These are phyloP conservation scores for Trifolium repens DNA, from an alignment of 306 rosid genomes.

Conservation along the genomic window DNA sequence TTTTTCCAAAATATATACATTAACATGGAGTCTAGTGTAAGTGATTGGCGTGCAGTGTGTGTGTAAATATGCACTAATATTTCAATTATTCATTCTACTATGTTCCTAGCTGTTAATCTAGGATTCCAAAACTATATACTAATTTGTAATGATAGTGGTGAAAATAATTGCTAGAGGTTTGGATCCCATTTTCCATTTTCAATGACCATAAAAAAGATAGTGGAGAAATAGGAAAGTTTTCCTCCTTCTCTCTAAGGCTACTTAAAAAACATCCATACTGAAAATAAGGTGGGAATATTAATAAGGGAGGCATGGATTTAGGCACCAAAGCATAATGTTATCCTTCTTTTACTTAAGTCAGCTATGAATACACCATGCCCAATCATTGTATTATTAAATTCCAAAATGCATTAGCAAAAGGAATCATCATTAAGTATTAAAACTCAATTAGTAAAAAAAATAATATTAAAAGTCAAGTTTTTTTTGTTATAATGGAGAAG, in stretches of 20 bases:
- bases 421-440: conserved; percentile 27
- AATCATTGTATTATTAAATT: conserved; percentile 39
- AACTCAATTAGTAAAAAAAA: neutral
- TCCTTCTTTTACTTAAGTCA: conserved; percentile 38
- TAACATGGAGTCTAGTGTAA: neutral
- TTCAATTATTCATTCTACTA: conserved; percentile 1
- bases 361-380: conserved; percentile 39
- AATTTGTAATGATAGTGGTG: conserved; percentile 39
- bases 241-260: conserved; percentile 31
- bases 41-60: too few relatives aligned
- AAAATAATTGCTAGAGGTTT: conserved; percentile 36
- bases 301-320: conserved; percentile 30
- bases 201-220: conserved; percentile 37
- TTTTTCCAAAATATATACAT: neutral
- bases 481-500: neutral
- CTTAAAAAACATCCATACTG: conserved; percentile 29
- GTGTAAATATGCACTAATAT: neutral
- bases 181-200: conserved; percentile 28
- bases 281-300: conserved; percentile 46
- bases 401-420: conserved; percentile 32
- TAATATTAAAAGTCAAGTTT: neutral
- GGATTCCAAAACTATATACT: conserved; percentile 40
- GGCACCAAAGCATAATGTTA: conserved; percentile 38
- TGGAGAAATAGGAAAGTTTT: conserved; percentile 33
- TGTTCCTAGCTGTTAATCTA: conserved; percentile 32